These are phyloP conservation scores for Mortierella sp. DNA, from an alignment of 371 early-diverging fungal genomes.

Conservation along the genomic window DNA sequence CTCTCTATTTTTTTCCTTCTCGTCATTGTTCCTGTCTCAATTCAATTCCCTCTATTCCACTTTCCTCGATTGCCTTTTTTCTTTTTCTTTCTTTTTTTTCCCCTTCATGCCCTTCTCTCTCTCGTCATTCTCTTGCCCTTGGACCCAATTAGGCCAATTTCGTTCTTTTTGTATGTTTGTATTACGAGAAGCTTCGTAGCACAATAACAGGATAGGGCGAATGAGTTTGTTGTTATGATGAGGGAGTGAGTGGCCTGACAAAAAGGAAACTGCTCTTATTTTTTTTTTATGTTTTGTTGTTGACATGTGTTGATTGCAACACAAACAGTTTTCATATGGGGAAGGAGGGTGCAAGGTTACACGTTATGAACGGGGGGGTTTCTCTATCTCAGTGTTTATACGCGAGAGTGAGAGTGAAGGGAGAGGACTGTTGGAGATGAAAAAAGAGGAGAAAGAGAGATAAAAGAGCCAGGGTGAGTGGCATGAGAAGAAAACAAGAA, in stretches of 20 bases:
- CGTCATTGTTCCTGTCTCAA: neutral
- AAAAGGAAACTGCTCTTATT: neutral
- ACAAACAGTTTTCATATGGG: neutral
- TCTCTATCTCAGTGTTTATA: too few species aligned
- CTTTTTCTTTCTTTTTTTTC: neutral
- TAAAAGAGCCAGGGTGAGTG: neutral
- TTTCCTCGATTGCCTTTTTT: neutral
- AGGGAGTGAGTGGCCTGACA: neutral
- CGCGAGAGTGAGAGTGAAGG: neutral
- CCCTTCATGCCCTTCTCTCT: neutral
- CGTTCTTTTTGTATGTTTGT: neutral
- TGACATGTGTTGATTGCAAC: constrained; percentile 7
- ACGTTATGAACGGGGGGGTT: neutral
- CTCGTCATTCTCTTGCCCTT: neutral
- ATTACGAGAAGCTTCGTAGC: neutral
- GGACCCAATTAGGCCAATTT: neutral
- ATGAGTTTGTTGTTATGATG: neutral
- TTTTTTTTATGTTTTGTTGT: neutral
- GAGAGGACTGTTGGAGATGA: neutral
- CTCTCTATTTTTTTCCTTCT: neutral
- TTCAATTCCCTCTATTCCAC: neutral
- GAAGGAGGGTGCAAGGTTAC: neutral
- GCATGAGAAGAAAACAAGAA: neutral
- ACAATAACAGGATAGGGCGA: neutral
- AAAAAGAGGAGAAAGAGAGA: neutral